These are phyloP conservation scores for Crotalaria pallida DNA, from an alignment of 306 rosid genomes.

Conservation along the genomic window DNA sequence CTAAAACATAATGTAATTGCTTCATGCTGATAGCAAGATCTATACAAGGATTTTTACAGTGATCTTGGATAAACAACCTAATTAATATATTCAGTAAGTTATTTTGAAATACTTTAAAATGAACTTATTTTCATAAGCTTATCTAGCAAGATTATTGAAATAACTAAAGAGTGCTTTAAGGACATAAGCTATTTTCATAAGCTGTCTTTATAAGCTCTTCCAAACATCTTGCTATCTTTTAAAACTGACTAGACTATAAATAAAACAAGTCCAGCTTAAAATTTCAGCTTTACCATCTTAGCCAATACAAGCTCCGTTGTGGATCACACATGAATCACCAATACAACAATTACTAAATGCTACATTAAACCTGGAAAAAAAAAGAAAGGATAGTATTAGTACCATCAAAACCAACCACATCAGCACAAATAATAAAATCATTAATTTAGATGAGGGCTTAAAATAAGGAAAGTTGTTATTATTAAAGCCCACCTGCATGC, in stretches of 20 bases:
- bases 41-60: neutral
- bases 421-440: neutral
- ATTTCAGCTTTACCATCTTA: conserved; percentile 73
- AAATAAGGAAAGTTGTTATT: too few relatives aligned
- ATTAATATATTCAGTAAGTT: too few relatives aligned
- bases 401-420: neutral
- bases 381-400: neutral
- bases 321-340: conserved; percentile 87
- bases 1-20: neutral
- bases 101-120: too few relatives aligned
- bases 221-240: neutral
- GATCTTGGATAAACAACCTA: too few relatives aligned
- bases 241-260: neutral
- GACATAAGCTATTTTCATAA: too few relatives aligned
- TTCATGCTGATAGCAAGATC: neutral
- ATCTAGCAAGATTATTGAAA: too few relatives aligned
- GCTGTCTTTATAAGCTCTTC: too few relatives aligned
- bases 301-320: conserved; percentile 87
- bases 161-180: too few relatives aligned
- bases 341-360: conserved; percentile 64
- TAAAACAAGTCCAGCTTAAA: conserved; percentile 13
- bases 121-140: too few relatives aligned
- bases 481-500: too few relatives aligned
- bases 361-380: conserved; percentile 68
- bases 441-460: too few relatives aligned